Percentiles rank a stretch among this genome's conserved stretches.
These are phyloP conservation scores for Dothiorella sarmentorum DNA, from an alignment of 2,329 filamentous ascomycete genomes.

Conservation along the genomic window DNA sequence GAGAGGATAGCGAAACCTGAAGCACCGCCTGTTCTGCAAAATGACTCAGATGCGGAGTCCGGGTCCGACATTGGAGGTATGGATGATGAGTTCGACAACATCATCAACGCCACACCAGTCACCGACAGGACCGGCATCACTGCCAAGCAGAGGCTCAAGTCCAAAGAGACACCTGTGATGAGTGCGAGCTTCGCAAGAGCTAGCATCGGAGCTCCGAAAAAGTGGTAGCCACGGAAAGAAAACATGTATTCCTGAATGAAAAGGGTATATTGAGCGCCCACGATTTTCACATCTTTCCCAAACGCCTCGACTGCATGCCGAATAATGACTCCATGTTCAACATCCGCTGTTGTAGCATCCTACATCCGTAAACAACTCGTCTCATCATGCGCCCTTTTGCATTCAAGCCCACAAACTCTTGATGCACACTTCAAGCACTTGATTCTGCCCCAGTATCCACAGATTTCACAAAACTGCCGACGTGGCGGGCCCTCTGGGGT, in stretches of 20 bases:
- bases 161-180: constrained; percentile 23
- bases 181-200: constrained; percentile 29
- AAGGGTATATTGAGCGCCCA: constrained; percentile 8
- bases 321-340: not conserved
- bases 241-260: not conserved
- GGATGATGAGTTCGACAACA: constrained; percentile 83
- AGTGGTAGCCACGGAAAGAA: constrained; percentile 4
- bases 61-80: constrained; percentile 64
- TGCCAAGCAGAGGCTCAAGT: constrained; percentile 55
- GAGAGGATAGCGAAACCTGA: constrained; percentile 57
- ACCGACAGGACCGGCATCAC: constrained; percentile 78
- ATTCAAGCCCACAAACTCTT: constrained; percentile 73
- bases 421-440: constrained; percentile 75
- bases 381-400: constrained; percentile 68
- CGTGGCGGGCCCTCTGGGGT: constrained; percentile 46
- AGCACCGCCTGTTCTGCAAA: constrained; percentile 42
- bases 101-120: constrained; percentile 85
- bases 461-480: constrained; percentile 71
- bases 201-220: constrained; percentile 9
- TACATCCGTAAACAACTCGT: constrained; percentile 49
- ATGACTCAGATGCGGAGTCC: constrained; percentile 65
- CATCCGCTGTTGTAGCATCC: not conserved
- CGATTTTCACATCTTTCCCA: not conserved
- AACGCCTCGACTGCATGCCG: not conserved
- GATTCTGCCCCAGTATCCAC: constrained; percentile 77